Evolutionary conservation across 2,329 filamentous ascomycete genomes (phyloP).

Genomic region (Scytalidium lignicola): DNA sequence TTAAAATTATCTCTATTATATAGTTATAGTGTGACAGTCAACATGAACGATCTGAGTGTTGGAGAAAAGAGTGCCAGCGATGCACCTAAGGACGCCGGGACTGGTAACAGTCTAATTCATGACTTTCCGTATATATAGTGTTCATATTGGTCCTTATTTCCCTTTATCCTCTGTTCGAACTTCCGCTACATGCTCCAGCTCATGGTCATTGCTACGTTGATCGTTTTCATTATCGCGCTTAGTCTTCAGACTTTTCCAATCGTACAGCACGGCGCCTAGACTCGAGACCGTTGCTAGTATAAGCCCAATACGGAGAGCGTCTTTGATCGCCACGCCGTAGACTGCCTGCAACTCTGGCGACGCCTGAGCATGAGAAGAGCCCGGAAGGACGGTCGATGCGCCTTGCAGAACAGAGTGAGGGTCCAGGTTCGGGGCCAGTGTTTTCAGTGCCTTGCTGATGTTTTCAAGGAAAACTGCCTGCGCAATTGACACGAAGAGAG

Average conservation of each 20-base stretch:
- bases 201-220: not conserved
- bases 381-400: constrained; percentile 21
- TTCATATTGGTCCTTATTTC: not conserved
- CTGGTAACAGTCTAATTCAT: too few species aligned
- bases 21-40: too few species aligned
- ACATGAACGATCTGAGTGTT: too few species aligned
- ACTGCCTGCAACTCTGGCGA: constrained; percentile 1
- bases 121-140: too few species aligned
- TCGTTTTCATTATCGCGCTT: constrained; percentile 1
- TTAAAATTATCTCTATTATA: too few species aligned
- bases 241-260: constrained; percentile 2
- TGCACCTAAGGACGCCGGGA: too few species aligned
- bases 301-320: constrained; percentile 1
- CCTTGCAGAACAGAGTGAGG: constrained; percentile 25
- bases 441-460: constrained; percentile 38
- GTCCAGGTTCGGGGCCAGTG: constrained; percentile 32
- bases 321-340: constrained; percentile 1
- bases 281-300: constrained; percentile 3
- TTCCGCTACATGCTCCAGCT: not conserved
- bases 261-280: constrained; percentile 2
- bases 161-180: constrained; percentile 1
- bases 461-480: constrained; percentile 25
- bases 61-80: too few species aligned
- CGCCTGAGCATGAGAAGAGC: not conserved
- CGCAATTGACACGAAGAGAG: constrained; percentile 16